Base-by-base conservation (phyloP, 2,329 filamentous ascomycete genomes). In the Microsporum ferrugineum region DNA sequence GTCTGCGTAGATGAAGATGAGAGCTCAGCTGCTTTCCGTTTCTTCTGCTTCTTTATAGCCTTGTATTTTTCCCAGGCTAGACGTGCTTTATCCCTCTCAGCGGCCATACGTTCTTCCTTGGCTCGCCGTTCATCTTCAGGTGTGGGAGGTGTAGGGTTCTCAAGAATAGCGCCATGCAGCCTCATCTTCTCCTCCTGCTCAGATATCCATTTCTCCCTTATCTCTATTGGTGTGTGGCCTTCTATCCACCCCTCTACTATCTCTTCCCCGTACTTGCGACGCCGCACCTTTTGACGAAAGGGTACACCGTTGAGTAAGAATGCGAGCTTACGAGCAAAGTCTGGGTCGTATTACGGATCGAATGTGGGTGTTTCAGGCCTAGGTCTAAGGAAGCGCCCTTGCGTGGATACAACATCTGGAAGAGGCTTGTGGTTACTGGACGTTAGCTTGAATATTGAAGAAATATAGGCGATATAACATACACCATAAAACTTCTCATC, bases 401-500 rank as follows among this genome's bases (percentile, higher is more conserved):
- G 58, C 31, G 36, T 60, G 23, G 58, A 60, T 36, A 60, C 49
- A 2, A 60, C 49, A 29, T 60, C 58, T 56, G 58, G 58, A 10
- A 60, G 58, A 53, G 58, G 58, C 58, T 60, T 7, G 45, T 23
- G 17, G 36, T 31, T 10, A 23, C 41, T 45, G 27, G 34, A 10
- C 17, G 29, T 56, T 23, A 60, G 33, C 31, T 14, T 55, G 10
- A 5, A 39, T 7, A 39, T 17, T 17, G 38, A 45, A 10, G 41
- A 47, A 4, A 34, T 5, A 27, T 8, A 56, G 29, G 5, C 10
- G n/a, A 10, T 23, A 33, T 14, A 23, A 57, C 59, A 57, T 57
- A 60, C 59, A 12, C 59, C 59, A 17, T 57, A 29, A n/a, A 60
- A 7, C 36, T 60, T 60, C 38, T 60, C 59, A 33, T 60, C 59